A percentile compares a stretch with the other conserved stretches of the same genome.
Evolutionary conservation across 2,329 filamentous ascomycete genomes (phyloP).

Genomic region (Epichloe bromicola): DNA sequence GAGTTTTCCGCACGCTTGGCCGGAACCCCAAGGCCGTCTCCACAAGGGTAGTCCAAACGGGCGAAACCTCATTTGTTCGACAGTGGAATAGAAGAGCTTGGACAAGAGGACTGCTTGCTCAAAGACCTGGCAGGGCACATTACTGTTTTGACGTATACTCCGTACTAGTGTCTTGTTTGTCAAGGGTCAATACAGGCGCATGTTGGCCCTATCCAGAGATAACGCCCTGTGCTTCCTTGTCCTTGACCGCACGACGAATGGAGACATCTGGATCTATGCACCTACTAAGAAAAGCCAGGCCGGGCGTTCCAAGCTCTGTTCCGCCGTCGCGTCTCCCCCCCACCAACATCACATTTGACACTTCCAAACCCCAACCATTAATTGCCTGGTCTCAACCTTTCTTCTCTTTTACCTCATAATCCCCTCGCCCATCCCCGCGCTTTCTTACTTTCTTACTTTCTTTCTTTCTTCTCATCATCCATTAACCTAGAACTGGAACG

Average conservation of each 20-base stretch:
- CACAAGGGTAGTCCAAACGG: neutral
- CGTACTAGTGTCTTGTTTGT: too few relatives aligned
- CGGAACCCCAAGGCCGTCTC: neutral
- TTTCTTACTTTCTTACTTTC: neutral
- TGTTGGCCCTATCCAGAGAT: neutral
- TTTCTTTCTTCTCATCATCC: neutral
- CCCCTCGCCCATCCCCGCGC: neutral
- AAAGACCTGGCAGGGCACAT: too few relatives aligned
- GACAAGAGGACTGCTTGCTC: neutral
- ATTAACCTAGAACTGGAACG: neutral
- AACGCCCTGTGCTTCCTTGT: neutral
- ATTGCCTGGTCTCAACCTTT: constrained; percentile 1
- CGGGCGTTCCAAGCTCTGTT: neutral
- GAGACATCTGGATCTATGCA: neutral
- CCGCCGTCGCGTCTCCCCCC: neutral
- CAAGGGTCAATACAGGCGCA: neutral
- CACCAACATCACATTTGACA: neutral
- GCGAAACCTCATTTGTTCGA: neutral
- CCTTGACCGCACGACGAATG: neutral
- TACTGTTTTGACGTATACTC: too few relatives aligned
- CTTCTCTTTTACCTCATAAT: neutral
- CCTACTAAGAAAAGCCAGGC: neutral
- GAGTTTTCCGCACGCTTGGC: too few relatives aligned
- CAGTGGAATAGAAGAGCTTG: too few relatives aligned
- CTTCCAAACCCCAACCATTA: neutral